These are phyloP conservation scores for Niveomyces coronatus DNA, from an alignment of 2,329 filamentous ascomycete species.

Conservation along the genomic window DNA sequence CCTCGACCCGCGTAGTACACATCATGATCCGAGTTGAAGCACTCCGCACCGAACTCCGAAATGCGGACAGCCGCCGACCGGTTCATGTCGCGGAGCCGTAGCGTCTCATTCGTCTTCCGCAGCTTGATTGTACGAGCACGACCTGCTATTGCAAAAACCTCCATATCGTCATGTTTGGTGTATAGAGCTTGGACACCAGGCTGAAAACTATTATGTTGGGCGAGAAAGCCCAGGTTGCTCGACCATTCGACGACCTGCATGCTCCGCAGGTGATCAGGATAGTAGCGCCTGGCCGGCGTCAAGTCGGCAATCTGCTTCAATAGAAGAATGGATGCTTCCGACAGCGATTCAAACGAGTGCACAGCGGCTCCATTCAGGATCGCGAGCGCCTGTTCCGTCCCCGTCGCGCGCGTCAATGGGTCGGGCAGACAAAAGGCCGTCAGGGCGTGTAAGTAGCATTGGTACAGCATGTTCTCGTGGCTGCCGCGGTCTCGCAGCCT, in stretches of 20 bases:
- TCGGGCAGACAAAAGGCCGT: slow-evolving; percentile 42
- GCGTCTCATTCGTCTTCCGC: not conserved
- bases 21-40: not conserved
- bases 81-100: not conserved
- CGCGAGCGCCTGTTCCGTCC: too few relatives aligned
- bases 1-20: not conserved
- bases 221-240: not conserved
- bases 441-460: slow-evolving; percentile 40
- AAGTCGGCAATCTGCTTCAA: too few relatives aligned
- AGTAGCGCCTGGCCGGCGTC: too few relatives aligned
- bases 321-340: too few relatives aligned
- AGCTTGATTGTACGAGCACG: not conserved
- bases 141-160: not conserved
- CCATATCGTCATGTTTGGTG: not conserved
- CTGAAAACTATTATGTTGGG: not conserved
- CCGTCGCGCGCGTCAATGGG: slow-evolving; percentile 4
- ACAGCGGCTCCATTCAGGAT: too few relatives aligned
- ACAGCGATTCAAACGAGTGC: too few relatives aligned
- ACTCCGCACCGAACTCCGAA: not conserved
- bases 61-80: not conserved
- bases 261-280: too few relatives aligned
- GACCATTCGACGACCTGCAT: slow-evolving; percentile 3
- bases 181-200: not conserved
- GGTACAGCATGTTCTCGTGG: slow-evolving; percentile 38
- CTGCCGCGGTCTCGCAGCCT: slow-evolving; percentile 39